These are phyloP conservation scores for Platanus orientalis DNA, from an alignment of 164 flowering plant species.

Conservation along the genomic window DNA sequence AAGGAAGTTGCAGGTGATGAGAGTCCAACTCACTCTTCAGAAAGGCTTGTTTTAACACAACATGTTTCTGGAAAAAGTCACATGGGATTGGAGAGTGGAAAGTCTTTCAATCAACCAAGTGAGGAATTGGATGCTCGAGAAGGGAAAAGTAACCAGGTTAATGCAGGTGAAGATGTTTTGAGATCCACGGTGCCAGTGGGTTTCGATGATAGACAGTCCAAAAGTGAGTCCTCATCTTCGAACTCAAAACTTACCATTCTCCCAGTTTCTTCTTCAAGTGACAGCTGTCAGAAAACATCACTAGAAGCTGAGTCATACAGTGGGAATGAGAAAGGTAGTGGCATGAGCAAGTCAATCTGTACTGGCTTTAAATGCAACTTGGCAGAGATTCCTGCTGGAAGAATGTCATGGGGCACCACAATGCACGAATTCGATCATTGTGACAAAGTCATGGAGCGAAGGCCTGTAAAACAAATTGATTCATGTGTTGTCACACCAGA, in stretches of 20 bases:
- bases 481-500: neutral
- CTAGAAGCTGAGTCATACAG: constrained; percentile 1
- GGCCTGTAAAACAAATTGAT: constrained; percentile 1
- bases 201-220: neutral
- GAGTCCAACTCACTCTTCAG: neutral
- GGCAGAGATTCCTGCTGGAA: neutral
- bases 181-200: neutral
- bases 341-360: neutral
- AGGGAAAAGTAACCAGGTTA: neutral
- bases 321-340: neutral
- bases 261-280: constrained; percentile 7
- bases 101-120: neutral
- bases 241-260: constrained; percentile 1
- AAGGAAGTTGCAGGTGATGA: neutral
- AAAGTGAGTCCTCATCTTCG: neutral
- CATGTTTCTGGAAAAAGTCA: neutral
- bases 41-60: neutral
- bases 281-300: neutral
- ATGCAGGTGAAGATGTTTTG: neutral
- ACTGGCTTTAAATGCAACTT: neutral
- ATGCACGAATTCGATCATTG: constrained; percentile 3
- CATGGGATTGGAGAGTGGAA: neutral
- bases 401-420: neutral
- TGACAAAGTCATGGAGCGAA: constrained; percentile 6
- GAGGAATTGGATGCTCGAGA: neutral